phyloP scores from a whole-genome alignment of 2,329 filamentous ascomycete species.

The Setomelanomma holmii region DNA sequence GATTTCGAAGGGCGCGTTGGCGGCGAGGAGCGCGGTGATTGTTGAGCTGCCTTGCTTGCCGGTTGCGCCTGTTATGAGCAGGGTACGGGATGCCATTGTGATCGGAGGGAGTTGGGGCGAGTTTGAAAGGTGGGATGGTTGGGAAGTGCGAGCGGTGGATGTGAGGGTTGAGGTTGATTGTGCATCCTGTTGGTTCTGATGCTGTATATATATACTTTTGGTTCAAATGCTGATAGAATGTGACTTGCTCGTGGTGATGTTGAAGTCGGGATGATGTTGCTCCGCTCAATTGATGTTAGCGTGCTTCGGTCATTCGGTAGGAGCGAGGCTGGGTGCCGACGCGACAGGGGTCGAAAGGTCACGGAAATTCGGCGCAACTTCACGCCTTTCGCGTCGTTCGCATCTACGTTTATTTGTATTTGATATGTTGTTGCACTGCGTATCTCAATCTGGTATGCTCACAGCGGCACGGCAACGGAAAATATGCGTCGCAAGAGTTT shows the following conservation, averaged over 20 bases:
- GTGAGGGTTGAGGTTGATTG: background rate
- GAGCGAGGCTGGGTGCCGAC: background rate
- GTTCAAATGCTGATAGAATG: background rate
- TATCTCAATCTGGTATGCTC: no score
- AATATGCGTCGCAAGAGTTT: no score
- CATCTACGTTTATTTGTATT: no score
- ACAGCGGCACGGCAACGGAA: no score
- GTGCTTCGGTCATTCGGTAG: background rate
- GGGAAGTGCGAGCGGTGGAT: background rate
- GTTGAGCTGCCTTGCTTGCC: constrained; percentile 55
- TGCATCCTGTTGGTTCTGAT: background rate
- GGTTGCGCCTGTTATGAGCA: constrained; percentile 54
- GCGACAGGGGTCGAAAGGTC: background rate
- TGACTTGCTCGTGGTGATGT: background rate
- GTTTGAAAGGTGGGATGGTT: background rate
- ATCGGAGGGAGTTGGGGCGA: background rate
- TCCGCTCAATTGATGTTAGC: constrained; percentile 1
- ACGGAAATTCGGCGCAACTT: background rate
- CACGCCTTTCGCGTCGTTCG: no score
- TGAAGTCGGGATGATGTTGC: background rate
- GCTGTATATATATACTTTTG: constrained; percentile 1
- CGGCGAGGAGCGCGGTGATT: constrained; percentile 48
- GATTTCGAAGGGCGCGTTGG: constrained; percentile 55
- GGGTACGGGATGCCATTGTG: constrained; percentile 12
- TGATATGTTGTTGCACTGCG: no score